Evolutionary conservation across 805 yeast genomes (phyloP).

Genomic region (Candida dendrica): DNA sequence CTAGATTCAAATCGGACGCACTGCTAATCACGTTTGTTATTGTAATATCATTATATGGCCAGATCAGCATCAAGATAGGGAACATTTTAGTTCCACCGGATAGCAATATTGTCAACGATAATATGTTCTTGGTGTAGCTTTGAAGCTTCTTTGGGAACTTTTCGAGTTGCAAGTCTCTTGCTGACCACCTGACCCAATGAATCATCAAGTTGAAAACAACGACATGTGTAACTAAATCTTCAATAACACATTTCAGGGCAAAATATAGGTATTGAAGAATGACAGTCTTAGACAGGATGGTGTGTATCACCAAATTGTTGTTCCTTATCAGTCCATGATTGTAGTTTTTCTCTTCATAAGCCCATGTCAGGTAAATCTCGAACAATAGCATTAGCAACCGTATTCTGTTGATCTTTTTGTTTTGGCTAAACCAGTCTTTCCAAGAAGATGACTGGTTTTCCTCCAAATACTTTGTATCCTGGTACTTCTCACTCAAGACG

Average conservation of each 20-base stretch:
- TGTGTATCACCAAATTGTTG: constrained; percentile 22
- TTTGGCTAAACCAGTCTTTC: constrained; percentile 15
- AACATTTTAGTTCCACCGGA: constrained; percentile 77
- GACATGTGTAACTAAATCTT: constrained; percentile 34
- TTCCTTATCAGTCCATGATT: constrained; percentile 12
- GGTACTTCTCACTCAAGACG: constrained; percentile 25
- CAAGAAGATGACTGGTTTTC: constrained; percentile 1
- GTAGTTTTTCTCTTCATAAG: constrained; percentile 64
- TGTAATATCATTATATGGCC: constrained; percentile 89
- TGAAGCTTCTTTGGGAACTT: constrained; percentile 3
- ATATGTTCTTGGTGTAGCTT: constrained; percentile 14
- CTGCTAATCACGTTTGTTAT: constrained; percentile 53
- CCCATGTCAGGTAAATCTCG: constrained; percentile 91
- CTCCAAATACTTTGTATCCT: not conserved
- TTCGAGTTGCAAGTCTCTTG: constrained; percentile 5
- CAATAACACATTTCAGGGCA: constrained; percentile 42
- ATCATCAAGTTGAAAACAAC: constrained; percentile 25
- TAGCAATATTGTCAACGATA: constrained; percentile 64
- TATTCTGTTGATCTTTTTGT: constrained; percentile 34
- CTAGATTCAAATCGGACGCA: constrained; percentile 52
- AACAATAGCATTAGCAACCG: constrained; percentile 62
- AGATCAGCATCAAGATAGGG: constrained; percentile 88
- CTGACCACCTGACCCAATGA: constrained; percentile 22
- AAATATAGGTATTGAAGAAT: constrained; percentile 50
- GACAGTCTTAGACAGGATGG: constrained; percentile 27